Evolutionary conservation across 441 rosid genomes (phyloP).

Genomic region (Syzygium syzygioides): DNA sequence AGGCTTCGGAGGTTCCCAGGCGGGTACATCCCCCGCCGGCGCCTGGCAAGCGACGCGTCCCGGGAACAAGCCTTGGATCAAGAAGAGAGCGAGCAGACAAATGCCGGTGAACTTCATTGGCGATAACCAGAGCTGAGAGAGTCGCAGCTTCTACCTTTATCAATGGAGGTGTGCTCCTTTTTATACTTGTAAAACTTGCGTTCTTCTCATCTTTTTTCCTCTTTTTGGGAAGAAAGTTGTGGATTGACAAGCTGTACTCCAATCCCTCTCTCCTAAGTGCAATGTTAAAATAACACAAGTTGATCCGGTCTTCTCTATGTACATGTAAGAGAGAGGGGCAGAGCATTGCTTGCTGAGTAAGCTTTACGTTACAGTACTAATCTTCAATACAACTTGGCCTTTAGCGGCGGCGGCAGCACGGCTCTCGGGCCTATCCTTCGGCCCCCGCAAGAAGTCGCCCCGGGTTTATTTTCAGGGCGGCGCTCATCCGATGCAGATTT

Average conservation of each 20-base stretch:
- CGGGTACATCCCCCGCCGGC: background rate
- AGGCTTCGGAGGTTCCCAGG: background rate
- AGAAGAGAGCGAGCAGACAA: background rate
- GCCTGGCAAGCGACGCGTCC: background rate
- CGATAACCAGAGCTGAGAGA: background rate
- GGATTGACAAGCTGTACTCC: background rate
- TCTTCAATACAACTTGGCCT: background rate
- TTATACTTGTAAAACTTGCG: background rate
- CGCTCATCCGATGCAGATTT: rapidly evolving
- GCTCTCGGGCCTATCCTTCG: background rate
- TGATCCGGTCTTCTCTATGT: no score
- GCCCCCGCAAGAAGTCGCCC: background rate
- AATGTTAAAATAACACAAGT: background rate
- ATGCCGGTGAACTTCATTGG: background rate
- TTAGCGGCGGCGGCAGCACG: rapidly evolving
- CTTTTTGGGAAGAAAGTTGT: background rate
- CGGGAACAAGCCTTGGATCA: background rate
- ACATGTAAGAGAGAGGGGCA: background rate
- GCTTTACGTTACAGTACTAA: background rate
- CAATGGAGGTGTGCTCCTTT: background rate
- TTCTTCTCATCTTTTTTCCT: background rate
- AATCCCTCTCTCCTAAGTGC: background rate
- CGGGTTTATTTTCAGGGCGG: rapidly evolving
- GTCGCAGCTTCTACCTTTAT: background rate
- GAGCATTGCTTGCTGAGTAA: background rate